These are phyloP conservation scores for Tetragonia tetragonoides DNA, from an alignment of 148 eudicot genomes.

Conservation along the genomic window DNA sequence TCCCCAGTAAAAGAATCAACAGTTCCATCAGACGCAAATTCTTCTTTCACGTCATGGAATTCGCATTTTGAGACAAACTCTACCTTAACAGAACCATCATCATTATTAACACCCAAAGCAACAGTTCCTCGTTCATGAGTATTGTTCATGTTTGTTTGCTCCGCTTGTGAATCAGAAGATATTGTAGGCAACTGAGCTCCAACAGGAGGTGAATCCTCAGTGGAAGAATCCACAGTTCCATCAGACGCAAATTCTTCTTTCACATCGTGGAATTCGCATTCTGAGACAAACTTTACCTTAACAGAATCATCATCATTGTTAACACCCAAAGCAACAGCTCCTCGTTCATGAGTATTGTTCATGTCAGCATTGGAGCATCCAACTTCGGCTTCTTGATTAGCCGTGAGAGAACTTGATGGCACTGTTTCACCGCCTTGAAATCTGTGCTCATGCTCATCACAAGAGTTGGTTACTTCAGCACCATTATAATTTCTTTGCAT, in stretches of 20 bases:
- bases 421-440: too few species aligned
- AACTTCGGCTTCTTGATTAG: background rate
- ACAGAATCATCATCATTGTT: background rate
- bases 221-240: conserved; percentile 15
- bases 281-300: background rate
- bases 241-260: background rate
- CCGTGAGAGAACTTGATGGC: too few species aligned
- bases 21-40: conserved; percentile 1
- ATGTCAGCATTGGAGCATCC: conserved; percentile 7
- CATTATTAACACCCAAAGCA: background rate
- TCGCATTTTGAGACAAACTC: background rate
- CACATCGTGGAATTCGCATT: background rate
- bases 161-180: conserved; percentile 2
- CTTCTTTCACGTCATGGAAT: conserved; percentile 3
- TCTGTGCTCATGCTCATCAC: too few species aligned
- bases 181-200: conserved; percentile 6
- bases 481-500: conserved; percentile 1
- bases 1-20: conserved; percentile 2
- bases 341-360: background rate
- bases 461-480: background rate
- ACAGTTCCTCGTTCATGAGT: background rate
- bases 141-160: conserved; percentile 5
- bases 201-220: background rate
- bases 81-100: background rate
- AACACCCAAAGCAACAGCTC: background rate